These are phyloP conservation scores for Kurtzmaniella fragi DNA, from an alignment of 805 yeast species.

Conservation along the genomic window DNA sequence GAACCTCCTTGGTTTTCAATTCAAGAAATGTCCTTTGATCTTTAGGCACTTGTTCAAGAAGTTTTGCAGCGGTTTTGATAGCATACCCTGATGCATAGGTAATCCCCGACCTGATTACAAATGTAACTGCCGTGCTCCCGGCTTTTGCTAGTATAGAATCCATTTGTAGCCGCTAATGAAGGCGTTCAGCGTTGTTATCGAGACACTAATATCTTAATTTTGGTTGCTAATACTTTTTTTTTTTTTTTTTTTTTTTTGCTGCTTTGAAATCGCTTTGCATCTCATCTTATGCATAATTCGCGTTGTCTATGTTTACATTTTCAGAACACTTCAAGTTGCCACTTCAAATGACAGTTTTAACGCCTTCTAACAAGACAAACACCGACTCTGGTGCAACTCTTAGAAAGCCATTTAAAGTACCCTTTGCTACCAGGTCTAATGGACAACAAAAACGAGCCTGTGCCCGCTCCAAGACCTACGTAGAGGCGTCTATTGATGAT, in stretches of 20 bases:
- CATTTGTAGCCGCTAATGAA: no score
- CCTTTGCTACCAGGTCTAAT: slow-evolving; percentile 34
- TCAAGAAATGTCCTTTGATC: slow-evolving; percentile 45
- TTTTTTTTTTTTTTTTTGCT: no score
- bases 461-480: slow-evolving; percentile 20
- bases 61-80: slow-evolving; percentile 52
- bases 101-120: slow-evolving; percentile 73
- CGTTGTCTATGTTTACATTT: no score
- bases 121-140: slow-evolving; percentile 72
- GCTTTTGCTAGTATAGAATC: slow-evolving; percentile 49
- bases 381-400: slow-evolving; percentile 15
- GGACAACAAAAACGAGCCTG: slow-evolving; percentile 1
- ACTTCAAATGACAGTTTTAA: no score
- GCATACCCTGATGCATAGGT: slow-evolving; percentile 73
- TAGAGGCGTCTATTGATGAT: slow-evolving; percentile 18
- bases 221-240: no score
- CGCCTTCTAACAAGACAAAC: no score
- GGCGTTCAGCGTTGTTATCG: no score
- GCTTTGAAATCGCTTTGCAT: no score
- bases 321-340: no score
- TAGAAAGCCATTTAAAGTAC: slow-evolving; percentile 67
- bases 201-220: no score
- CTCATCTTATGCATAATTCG: no score
- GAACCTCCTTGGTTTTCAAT: slow-evolving; percentile 39
- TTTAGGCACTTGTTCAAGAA: slow-evolving; percentile 52